Conservation (phyloP, 495 filamentous ascomycete species). For the Aspergillus olivimuriae region DNA sequence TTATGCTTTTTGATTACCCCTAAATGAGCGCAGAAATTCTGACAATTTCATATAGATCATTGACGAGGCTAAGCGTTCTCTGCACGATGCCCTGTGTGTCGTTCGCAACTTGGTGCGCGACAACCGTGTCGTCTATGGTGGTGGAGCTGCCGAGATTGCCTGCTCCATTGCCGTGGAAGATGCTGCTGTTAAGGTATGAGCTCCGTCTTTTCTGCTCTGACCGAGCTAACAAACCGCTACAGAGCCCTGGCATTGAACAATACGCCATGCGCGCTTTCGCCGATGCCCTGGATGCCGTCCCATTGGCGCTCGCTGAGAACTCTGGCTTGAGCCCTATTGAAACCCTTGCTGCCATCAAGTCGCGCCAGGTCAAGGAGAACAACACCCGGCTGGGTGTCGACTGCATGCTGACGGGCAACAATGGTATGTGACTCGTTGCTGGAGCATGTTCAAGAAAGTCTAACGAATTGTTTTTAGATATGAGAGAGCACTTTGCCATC, state of each 20-base stretch:
- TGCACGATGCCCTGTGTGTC: constrained; percentile 96
- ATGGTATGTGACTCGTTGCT: constrained; percentile 47
- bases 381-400: constrained; percentile 85
- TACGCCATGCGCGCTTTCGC: constrained; percentile 98
- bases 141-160: constrained; percentile 95
- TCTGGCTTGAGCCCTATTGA: constrained; percentile 93
- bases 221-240: constrained; percentile 7
- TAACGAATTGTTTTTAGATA: constrained; percentile 63
- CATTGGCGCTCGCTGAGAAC: constrained; percentile 97
- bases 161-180: constrained; percentile 95
- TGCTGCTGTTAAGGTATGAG: constrained; percentile 72
- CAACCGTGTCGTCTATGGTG: constrained; percentile 97
- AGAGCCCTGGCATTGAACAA: constrained; percentile 91
- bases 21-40: not conserved
- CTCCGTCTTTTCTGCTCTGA: not conserved
- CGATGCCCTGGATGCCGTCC: constrained; percentile 88
- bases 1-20: constrained; percentile 5
- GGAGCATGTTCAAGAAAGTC: no score
- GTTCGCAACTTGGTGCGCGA: constrained; percentile 94
- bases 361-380: constrained; percentile 86
- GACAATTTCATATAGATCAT: constrained; percentile 66
- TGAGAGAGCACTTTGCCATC: constrained; percentile 96
- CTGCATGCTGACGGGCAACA: constrained; percentile 92
- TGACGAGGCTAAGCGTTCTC: constrained; percentile 94
- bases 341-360: constrained; percentile 90